Base-by-base conservation (phyloP, 495 filamentous ascomycete species). In the Pyronema domesticum region DNA sequence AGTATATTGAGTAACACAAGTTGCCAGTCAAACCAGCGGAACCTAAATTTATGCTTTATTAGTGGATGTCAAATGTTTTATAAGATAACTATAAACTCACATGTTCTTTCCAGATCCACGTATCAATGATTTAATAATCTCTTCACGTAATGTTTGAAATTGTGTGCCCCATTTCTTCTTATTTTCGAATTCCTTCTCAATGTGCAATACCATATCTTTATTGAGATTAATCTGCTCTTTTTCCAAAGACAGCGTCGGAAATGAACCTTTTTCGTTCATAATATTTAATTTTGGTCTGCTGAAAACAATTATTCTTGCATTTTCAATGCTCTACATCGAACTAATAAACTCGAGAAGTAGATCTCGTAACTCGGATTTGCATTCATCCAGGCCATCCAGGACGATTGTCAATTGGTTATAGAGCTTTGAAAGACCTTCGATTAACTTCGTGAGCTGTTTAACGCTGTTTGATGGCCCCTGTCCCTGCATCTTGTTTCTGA, bases 11-110 rank as follows among this genome's bases (percentile, higher is more conserved):
- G 56, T 19, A 42, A 42, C 46, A 70, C 63, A 0, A 72, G 42
- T 46, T 70, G 69, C 48, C 67, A 70, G 15, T 66, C 64, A 4
- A 57, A 65, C 70, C 68, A 72, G 5, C 69, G 70, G 57, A 72
- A 72, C 68, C 69, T 71, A 10, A 46, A 7, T 7, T 49, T 17
- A 34, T 17, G 7, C 9, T 49, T 11, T 5, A 49, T 7, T 7
- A 7, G 7, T 4, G 35, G 30, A 6, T 34, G 10, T 6, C 14
- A 11, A 7, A 7, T 30, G 6, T 7, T 6, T 49, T 49, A 11
- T 30, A 19, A n/a, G n/a, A n/a, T n/a, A n/a, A n/a, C n/a, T n/a
- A n/a, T n/a, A n/a, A n/a, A 49, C 46, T 49, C 19, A 49, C 46
- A 49, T 49, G 19, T 49, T 49, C 15, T 7, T 34, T 5, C 19